phyloP scores from a whole-genome alignment of 352 stramenopile species.

The Phytophthora boehmeriae region DNA sequence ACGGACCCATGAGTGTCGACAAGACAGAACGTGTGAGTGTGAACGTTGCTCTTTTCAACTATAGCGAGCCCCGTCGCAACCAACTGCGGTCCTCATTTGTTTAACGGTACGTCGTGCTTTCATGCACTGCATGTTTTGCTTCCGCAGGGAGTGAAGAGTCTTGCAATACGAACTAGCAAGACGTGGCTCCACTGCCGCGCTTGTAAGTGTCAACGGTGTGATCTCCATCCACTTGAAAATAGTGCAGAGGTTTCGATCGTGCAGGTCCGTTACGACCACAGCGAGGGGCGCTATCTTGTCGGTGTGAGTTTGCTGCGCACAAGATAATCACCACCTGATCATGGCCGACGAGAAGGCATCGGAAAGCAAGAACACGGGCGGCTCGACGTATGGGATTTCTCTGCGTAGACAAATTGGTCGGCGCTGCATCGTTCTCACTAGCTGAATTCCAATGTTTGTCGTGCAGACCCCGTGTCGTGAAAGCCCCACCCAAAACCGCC shows the following conservation, averaged over 20 bases:
- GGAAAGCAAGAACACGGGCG: constrained; percentile 33
- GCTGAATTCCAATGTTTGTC: neutral
- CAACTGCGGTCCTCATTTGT: too few species aligned
- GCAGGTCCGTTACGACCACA: neutral
- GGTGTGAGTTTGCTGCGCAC: neutral
- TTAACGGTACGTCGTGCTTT: too few species aligned
- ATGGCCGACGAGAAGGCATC: constrained; percentile 47
- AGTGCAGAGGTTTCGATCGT: neutral
- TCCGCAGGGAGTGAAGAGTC: too few species aligned
- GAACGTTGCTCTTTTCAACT: too few species aligned
- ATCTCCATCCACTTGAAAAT: neutral
- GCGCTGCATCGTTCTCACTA: neutral
- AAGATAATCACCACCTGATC: constrained; percentile 1
- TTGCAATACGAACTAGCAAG: too few species aligned
- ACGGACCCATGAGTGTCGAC: neutral
- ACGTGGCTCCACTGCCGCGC: too few species aligned
- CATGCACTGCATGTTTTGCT: too few species aligned
- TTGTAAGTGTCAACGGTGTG: too few species aligned
- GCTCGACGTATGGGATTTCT: constrained; percentile 23
- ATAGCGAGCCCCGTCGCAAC: too few species aligned
- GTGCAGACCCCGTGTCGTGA: constrained; percentile 29
- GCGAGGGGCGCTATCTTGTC: neutral
- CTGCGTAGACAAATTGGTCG: neutral
- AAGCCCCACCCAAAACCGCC: constrained; percentile 46
- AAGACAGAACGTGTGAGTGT: too few species aligned